Evolutionary conservation across 345 rosid genomes (phyloP).

Genomic region (Cardiospermum halicacabum): DNA sequence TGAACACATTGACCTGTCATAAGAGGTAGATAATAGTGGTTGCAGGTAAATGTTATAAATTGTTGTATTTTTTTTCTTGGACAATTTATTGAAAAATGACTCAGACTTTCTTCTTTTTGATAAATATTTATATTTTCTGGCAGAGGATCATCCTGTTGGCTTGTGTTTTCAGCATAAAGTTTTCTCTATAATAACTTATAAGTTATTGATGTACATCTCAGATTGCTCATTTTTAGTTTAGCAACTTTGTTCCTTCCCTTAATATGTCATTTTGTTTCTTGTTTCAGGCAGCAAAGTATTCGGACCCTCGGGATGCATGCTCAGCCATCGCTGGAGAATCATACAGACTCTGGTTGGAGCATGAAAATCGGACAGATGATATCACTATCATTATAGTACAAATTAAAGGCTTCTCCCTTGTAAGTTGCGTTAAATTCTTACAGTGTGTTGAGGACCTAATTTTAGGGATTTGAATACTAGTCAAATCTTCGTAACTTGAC

Average conservation of each 20-base stretch:
- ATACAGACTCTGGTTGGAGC: conserved; percentile 81
- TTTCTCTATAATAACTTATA: not conserved
- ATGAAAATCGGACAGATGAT: conserved; percentile 94
- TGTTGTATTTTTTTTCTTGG: not conserved
- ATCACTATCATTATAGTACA: conserved; percentile 88
- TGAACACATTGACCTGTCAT: not conserved
- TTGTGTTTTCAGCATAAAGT: not conserved
- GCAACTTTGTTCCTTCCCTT: conserved; percentile 5
- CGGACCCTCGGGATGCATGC: conserved; percentile 92
- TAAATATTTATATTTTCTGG: not conserved
- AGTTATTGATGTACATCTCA: not conserved
- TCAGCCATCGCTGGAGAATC: conserved; percentile 88
- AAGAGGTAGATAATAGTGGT: not conserved
- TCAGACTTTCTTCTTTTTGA: not conserved
- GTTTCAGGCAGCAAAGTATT: conserved; percentile 56
- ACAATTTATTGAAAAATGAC: not conserved
- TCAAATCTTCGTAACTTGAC: no score
- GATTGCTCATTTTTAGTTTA: not conserved
- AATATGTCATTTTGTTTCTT: conserved; percentile 14
- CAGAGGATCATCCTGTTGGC: not conserved
- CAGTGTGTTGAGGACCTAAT: no score
- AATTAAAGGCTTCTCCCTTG: conserved; percentile 60
- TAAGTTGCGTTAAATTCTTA: conserved; percentile 23
- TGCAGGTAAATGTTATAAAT: not conserved
- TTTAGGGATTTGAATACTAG: no score